Evolutionary conservation across 805 yeast genomes (phyloP).

Genomic region (Cyberlindnera nakhonratchasimensis): DNA sequence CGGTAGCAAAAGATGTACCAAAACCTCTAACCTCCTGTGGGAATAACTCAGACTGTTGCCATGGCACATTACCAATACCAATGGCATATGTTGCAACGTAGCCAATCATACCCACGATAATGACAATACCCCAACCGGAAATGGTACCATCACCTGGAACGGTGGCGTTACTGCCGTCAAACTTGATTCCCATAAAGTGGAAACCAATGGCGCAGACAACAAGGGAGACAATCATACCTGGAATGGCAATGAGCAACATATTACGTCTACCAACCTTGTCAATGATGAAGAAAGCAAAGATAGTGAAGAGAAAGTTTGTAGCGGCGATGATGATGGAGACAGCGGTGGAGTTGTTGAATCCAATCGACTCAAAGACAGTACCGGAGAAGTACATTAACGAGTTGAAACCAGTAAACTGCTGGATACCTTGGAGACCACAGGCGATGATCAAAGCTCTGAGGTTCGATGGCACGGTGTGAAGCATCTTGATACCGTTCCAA

Average conservation of each 20-base stretch:
- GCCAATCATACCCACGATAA: conserved; percentile 79
- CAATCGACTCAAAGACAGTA: conserved; percentile 87
- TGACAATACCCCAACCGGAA: conserved; percentile 82
- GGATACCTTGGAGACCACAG: conserved; percentile 93
- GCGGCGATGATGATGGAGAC: conserved; percentile 93
- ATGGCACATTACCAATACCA: conserved; percentile 96
- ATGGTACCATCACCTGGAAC: conserved; percentile 35
- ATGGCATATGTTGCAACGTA: conserved; percentile 89
- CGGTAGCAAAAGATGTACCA: conserved; percentile 88
- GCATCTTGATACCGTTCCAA: conserved; percentile 57
- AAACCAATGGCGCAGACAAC: conserved; percentile 85
- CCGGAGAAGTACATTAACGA: conserved; percentile 94
- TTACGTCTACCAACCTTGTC: conserved; percentile 87
- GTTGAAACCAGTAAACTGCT: conserved; percentile 96
- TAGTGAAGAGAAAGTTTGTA: conserved; percentile 86
- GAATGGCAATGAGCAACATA: conserved; percentile 74
- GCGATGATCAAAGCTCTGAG: conserved; percentile 86
- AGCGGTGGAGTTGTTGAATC: conserved; percentile 87
- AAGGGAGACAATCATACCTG: conserved; percentile 77
- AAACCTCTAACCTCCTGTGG: conserved; percentile 92
- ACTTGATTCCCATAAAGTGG: conserved; percentile 71
- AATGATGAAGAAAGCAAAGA: conserved; percentile 80
- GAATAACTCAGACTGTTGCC: conserved; percentile 96
- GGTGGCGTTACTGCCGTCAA: conserved; percentile 45
- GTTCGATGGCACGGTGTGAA: conserved; percentile 72